Evolutionary conservation across 140 eudicot species (phyloP).

Genomic region (Erigeron philadelphicus): DNA sequence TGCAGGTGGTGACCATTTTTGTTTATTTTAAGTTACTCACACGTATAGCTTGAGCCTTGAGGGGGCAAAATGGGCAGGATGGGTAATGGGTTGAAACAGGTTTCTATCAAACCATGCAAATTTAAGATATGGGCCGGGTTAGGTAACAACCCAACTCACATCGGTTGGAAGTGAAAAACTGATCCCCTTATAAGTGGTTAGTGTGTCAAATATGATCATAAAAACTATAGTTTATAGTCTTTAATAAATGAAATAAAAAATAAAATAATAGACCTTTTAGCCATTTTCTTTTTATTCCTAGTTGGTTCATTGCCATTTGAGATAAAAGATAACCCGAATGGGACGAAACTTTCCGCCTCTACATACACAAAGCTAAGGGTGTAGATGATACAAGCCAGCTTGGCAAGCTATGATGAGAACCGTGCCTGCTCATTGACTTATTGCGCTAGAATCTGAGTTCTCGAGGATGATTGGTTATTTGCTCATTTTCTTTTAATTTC

Average conservation of each 20-base stretch:
- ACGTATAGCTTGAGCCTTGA: background rate
- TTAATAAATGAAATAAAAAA: too few species aligned
- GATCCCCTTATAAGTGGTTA: background rate
- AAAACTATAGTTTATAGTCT: background rate
- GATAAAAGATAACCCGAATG: too few species aligned
- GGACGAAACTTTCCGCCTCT: too few species aligned
- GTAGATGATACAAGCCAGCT: too few species aligned
- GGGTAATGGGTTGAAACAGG: background rate
- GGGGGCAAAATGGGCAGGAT: background rate
- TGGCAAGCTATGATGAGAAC: too few species aligned
- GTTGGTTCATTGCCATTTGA: too few species aligned
- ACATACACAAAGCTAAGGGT: too few species aligned
- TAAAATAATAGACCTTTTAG: too few species aligned
- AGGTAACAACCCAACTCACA: too few species aligned
- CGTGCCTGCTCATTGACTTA: background rate
- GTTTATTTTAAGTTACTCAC: background rate
- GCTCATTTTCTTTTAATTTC: slow-evolving; percentile 4
- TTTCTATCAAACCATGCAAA: background rate
- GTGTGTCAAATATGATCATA: background rate
- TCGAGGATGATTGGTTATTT: background rate
- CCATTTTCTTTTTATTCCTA: too few species aligned
- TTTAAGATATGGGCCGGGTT: background rate
- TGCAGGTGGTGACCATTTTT: slow-evolving; percentile 44
- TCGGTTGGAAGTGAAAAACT: too few species aligned
- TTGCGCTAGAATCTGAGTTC: slow-evolving; percentile 10